phyloP scores from a whole-genome alignment of 2,329 filamentous ascomycete species.

The Aureobasidium sp. region DNA sequence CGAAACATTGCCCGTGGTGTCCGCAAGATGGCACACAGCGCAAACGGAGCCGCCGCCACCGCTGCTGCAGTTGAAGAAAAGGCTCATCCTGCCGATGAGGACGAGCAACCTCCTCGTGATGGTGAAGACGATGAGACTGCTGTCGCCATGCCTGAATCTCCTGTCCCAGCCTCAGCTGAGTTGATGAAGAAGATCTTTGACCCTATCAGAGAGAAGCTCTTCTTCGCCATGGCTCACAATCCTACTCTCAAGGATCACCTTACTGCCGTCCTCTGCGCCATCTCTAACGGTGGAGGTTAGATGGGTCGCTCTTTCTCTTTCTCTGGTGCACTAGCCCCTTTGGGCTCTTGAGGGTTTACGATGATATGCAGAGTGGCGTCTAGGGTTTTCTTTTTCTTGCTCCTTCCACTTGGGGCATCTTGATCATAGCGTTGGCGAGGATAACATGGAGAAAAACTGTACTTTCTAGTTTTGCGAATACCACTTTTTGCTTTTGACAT shows the following conservation, averaged over 20 bases:
- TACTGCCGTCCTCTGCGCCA: slow-evolving; percentile 7
- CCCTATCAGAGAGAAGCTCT: slow-evolving; percentile 55
- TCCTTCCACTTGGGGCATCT: background rate
- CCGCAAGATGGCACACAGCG: slow-evolving; percentile 22
- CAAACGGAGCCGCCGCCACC: slow-evolving; percentile 15
- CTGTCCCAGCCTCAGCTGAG: slow-evolving; percentile 28
- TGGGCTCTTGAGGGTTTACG: background rate
- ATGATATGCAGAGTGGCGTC: slow-evolving; percentile 2
- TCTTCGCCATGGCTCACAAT: slow-evolving; percentile 64
- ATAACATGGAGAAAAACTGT: background rate
- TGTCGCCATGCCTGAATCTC: slow-evolving; percentile 42
- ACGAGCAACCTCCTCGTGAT: slow-evolving; percentile 43
- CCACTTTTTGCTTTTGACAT: background rate
- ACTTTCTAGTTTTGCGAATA: background rate
- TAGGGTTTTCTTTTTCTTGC: background rate
- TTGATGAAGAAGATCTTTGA: slow-evolving; percentile 61
- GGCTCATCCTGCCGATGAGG: background rate
- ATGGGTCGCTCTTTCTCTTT: background rate
- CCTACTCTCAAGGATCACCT: slow-evolving; percentile 31
- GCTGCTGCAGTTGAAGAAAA: background rate
- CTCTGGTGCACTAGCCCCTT: background rate
- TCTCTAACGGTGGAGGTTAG: slow-evolving; percentile 25
- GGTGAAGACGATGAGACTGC: slow-evolving; percentile 44
- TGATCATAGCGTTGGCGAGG: background rate
- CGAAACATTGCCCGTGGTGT: slow-evolving; percentile 60